phyloP scores from a whole-genome alignment of 2,329 filamentous ascomycete species.

The Cercospora brassicicola region DNA sequence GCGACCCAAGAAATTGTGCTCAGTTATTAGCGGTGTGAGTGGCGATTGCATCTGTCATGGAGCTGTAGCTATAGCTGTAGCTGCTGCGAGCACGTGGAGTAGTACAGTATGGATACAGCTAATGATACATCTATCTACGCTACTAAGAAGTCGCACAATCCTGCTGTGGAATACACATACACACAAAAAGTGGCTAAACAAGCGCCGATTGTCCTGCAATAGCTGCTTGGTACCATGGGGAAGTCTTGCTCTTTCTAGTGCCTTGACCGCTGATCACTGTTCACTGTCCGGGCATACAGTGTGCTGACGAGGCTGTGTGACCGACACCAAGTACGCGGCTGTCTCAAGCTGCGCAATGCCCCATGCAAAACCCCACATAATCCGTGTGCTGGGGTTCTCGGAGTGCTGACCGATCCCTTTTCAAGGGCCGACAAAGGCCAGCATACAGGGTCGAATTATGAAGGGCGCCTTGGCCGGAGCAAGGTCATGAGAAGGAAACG shows the following conservation, averaged over 20 bases:
- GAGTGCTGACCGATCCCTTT: neutral
- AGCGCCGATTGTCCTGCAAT: neutral
- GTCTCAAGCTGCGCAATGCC: neutral
- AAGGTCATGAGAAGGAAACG: neutral
- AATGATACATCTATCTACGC: neutral
- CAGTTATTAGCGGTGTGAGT: neutral
- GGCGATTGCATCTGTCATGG: neutral
- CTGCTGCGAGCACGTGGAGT: neutral
- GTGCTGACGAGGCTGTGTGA: neutral
- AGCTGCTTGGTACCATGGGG: neutral
- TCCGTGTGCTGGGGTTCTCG: neutral
- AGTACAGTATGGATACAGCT: conserved; percentile 6
- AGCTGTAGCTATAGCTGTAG: neutral
- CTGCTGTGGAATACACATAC: neutral
- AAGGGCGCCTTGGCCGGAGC: neutral
- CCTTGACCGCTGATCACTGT: neutral
- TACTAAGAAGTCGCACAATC: neutral
- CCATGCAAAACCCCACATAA: neutral
- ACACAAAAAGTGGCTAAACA: neutral
- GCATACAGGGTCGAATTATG: neutral
- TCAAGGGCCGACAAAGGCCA: neutral
- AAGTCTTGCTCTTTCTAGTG: neutral
- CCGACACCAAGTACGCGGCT: neutral
- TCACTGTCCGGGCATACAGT: neutral
- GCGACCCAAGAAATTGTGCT: neutral